Base-by-base conservation (phyloP, 2,329 filamentous ascomycete genomes). In the Didymella exigua region DNA sequence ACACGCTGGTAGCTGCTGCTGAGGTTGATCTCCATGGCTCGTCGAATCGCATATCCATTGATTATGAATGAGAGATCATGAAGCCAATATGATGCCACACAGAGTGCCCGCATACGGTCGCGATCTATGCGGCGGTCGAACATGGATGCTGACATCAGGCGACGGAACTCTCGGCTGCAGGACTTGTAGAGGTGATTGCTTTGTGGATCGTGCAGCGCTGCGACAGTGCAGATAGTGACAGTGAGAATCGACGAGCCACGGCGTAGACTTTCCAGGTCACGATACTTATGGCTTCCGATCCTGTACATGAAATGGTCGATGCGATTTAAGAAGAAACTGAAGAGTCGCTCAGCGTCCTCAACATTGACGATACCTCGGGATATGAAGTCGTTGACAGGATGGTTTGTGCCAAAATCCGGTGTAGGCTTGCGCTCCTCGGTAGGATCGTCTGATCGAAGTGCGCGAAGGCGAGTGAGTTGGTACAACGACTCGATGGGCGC, bases 1-100 rank as follows among this genome's bases (percentile, higher is more conserved):
- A 77, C 75, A 7, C 74, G 73, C 3, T 74, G 73, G 46, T 78
- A 79, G 51, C 76, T 78, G 51, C 72, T 76, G 37, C 77, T 75
- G 0, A 82, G 61, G 53, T 80, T 80, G 43, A 78, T 73, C 55
- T 82, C 80, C 4, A 78, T 79, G 0, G 81, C 81, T 14, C 80
- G 73, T 8, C 81, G 76, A 24, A 82, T 80, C 0, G 80, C 81
- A 49, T 80, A 77, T 0, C 84, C 84, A 0, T 83, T 85, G 0
- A 87, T 75, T 61, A 84, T 86, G 83, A 85, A 86, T 4, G 82
- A 85, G 18, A 86, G 75, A 55, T 87, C 84, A 4, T 82, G 83
- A 0, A 87, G 76, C 85, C 85, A 87, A 61, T 86, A 87, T 0
- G 84, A 81, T 0, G 82, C 84, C 4, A 87, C 80, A 36, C 83